A percentile compares a stretch with the other conserved stretches of the same genome.
These are phyloP conservation scores for Lachancea sp. DNA, from an alignment of 805 yeast species.

Conservation along the genomic window DNA sequence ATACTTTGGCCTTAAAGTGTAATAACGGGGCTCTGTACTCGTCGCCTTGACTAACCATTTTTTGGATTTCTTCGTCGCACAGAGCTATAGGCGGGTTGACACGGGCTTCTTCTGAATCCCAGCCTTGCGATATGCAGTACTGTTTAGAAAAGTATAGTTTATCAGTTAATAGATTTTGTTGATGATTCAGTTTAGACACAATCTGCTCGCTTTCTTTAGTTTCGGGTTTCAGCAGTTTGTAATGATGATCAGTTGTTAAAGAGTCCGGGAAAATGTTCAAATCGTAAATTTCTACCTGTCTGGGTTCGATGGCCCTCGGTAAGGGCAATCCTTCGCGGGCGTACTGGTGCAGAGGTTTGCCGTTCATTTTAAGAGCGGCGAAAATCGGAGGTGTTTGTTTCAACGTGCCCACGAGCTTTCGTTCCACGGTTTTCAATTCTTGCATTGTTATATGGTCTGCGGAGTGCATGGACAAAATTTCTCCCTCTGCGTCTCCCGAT, in stretches of 20 bases:
- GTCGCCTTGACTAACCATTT: slow-evolving; percentile 32
- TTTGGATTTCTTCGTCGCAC: slow-evolving; percentile 30
- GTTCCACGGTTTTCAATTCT: slow-evolving; percentile 42
- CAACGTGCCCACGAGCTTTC: slow-evolving; percentile 71
- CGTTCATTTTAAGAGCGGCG: slow-evolving; percentile 91
- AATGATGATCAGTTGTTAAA: slow-evolving; percentile 50
- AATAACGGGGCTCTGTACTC: slow-evolving; percentile 55
- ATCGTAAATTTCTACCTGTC: slow-evolving; percentile 58
- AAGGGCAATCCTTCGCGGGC: slow-evolving; percentile 83
- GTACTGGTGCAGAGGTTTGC: slow-evolving; percentile 88
- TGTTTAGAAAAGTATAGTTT: slow-evolving; percentile 54
- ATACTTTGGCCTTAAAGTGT: slow-evolving; percentile 70
- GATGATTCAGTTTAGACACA: slow-evolving; percentile 25
- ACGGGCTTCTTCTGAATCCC: slow-evolving; percentile 35
- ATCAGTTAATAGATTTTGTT: slow-evolving; percentile 56
- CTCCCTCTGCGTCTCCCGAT: slow-evolving; percentile 91
- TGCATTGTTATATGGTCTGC: slow-evolving; percentile 52
- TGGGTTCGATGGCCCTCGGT: slow-evolving; percentile 73
- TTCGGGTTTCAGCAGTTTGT: slow-evolving; percentile 38
- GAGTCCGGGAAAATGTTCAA: slow-evolving; percentile 47
- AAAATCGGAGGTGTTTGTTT: slow-evolving; percentile 92
- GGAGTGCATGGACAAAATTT: slow-evolving; percentile 53
- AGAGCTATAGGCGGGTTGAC: slow-evolving; percentile 37
- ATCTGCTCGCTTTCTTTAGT: slow-evolving; percentile 23
- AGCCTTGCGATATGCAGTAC: slow-evolving; percentile 41